These are phyloP conservation scores for Lentinula raphanica DNA, from an alignment of 768 basidiomycete genomes.

Conservation along the genomic window DNA sequence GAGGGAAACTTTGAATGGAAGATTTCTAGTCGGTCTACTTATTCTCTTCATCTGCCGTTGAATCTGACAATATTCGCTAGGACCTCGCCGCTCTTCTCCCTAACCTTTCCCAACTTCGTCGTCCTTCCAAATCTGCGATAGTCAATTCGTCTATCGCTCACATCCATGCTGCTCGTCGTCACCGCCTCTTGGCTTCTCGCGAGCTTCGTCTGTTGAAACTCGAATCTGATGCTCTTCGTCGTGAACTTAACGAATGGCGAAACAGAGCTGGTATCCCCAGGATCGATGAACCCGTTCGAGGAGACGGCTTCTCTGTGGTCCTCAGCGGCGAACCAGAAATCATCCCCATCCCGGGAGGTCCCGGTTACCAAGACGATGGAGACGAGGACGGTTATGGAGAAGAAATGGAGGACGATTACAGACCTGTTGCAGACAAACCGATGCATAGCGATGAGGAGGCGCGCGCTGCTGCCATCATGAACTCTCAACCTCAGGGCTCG, in stretches of 20 bases:
- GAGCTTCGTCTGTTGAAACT: conserved; percentile 74
- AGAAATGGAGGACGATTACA: conserved; percentile 23
- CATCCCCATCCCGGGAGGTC: conserved; percentile 48
- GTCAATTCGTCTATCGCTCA: conserved; percentile 94
- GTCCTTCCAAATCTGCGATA: conserved; percentile 94
- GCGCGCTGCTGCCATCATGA: not conserved
- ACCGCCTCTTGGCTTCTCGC: conserved; percentile 74
- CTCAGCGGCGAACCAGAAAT: conserved; percentile 71
- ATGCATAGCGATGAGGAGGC: conserved; percentile 16
- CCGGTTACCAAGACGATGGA: conserved; percentile 45
- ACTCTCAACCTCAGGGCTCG: conserved; percentile 13
- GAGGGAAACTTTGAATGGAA: conserved; percentile 86
- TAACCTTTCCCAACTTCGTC: conserved; percentile 83
- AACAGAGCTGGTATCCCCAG: conserved; percentile 65
- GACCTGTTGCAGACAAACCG: conserved; percentile 12
- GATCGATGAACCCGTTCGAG: conserved; percentile 67
- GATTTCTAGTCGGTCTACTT: conserved; percentile 69
- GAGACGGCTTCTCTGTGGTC: conserved; percentile 69
- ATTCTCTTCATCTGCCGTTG: conserved; percentile 7
- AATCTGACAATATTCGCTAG: conserved; percentile 27
- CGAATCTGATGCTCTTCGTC: conserved; percentile 82
- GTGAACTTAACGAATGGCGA: conserved; percentile 93
- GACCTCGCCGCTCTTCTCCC: conserved; percentile 90
- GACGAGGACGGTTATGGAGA: conserved; percentile 37
- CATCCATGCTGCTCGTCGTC: conserved; percentile 75